Conservation (phyloP, 2,329 filamentous ascomycete genomes). For the Blastomyces silverae region DNA sequence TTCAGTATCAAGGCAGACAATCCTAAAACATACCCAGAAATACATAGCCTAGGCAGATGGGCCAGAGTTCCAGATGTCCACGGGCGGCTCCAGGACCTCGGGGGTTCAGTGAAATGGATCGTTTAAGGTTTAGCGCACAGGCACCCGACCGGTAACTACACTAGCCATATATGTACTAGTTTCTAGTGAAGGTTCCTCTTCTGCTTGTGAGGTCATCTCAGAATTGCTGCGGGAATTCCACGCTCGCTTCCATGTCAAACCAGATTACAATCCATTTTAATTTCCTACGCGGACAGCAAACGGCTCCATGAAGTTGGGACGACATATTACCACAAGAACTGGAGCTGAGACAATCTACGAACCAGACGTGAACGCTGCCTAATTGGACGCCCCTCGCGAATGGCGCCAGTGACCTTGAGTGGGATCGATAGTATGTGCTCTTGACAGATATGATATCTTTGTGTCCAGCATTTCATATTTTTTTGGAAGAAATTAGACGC, state of each 20-base stretch:
- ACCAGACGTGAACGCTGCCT: neutral
- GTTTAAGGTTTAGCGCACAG: neutral
- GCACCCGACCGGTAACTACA: neutral
- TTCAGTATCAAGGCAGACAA: too few relatives aligned
- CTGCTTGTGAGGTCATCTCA: neutral
- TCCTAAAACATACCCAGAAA: too few relatives aligned
- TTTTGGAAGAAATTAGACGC: neutral
- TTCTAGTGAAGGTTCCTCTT: neutral
- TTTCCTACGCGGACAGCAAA: neutral
- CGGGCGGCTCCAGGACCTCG: too few relatives aligned
- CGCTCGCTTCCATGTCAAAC: neutral
- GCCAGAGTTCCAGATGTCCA: too few relatives aligned
- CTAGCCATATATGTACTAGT: constrained; percentile 7
- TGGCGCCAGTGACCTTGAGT: constrained; percentile 34
- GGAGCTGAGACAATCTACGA: neutral
- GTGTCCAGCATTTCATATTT: constrained; percentile 15
- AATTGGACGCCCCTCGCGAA: constrained; percentile 17
- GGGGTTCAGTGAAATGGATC: too few relatives aligned
- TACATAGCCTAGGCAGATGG: too few relatives aligned
- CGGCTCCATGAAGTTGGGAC: neutral
- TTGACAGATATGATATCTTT: neutral
- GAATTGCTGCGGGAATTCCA: neutral
- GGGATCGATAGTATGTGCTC: constrained; percentile 32
- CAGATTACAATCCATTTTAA: neutral
- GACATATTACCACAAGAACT: neutral